Percentiles rank a stretch among this genome's conserved stretches.
Conservation (phyloP, 805 yeast species). For the Tetrapisispora nanseiensis region DNA sequence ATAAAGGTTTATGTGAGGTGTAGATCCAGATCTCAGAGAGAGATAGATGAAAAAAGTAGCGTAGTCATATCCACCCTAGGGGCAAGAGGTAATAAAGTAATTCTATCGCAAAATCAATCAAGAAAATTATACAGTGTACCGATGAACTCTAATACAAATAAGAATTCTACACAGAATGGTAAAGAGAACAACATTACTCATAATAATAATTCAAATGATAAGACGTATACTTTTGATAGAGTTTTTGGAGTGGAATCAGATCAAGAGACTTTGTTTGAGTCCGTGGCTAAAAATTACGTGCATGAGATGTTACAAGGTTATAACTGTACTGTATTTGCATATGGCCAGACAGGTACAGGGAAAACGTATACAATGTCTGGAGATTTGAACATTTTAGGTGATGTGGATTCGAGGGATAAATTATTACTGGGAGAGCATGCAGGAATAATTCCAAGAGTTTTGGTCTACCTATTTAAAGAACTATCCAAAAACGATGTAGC, state of each 20-base stretch:
- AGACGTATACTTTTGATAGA: constrained; percentile 58
- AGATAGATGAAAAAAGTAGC: constrained; percentile 43
- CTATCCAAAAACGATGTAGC: constrained; percentile 31
- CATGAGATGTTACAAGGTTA: constrained; percentile 67
- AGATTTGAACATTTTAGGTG: constrained; percentile 39
- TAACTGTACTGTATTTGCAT: constrained; percentile 73
- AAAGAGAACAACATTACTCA: background rate
- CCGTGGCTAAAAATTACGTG: constrained; percentile 46
- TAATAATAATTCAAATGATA: constrained; percentile 11
- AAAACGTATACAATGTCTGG: constrained; percentile 73
- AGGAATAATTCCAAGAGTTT: constrained; percentile 54
- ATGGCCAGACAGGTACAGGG: constrained; percentile 87
- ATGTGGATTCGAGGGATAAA: constrained; percentile 18
- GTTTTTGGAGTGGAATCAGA: constrained; percentile 77
- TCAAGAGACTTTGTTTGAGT: constrained; percentile 56
- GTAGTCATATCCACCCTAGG: constrained; percentile 46
- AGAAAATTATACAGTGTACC: background rate
- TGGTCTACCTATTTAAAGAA: constrained; percentile 44
- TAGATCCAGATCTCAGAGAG: constrained; percentile 45
- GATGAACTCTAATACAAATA: background rate
- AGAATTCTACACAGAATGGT: background rate
- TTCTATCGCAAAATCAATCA: constrained; percentile 27
- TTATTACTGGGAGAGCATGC: constrained; percentile 36
- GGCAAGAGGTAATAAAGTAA: constrained; percentile 36
- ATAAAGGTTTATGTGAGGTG: constrained; percentile 50